phyloP scores from a whole-genome alignment of 768 basidiomycete genomes.

The Serendipita sp. region DNA sequence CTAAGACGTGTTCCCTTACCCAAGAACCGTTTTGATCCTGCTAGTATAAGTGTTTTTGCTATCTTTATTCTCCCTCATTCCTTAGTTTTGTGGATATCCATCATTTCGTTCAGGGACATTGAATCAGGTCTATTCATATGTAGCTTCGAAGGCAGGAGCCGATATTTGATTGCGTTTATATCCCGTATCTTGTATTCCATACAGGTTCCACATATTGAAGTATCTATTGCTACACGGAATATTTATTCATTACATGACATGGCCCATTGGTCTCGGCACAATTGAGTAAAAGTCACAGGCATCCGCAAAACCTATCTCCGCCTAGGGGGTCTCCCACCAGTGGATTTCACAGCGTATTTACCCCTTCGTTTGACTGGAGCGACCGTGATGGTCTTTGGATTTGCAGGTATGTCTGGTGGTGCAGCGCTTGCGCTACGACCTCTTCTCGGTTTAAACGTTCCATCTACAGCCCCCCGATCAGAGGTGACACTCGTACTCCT shows the following conservation, averaged over 20 bases:
- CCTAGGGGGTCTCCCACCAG: neutral
- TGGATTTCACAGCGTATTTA: neutral
- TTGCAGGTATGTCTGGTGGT: neutral
- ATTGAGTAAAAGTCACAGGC: neutral
- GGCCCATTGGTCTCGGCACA: neutral
- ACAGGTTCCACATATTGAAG: too few relatives aligned
- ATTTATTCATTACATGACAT: neutral
- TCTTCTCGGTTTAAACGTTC: neutral
- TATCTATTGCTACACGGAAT: neutral
- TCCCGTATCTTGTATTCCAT: too few relatives aligned
- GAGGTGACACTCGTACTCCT: neutral
- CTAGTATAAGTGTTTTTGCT: too few relatives aligned
- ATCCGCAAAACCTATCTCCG: neutral
- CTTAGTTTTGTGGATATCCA: too few relatives aligned
- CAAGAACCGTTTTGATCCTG: too few relatives aligned
- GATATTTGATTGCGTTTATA: too few relatives aligned
- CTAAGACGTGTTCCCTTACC: neutral
- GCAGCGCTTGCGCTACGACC: neutral
- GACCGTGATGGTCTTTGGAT: neutral
- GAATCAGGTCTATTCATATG: too few relatives aligned
- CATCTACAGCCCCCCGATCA: neutral
- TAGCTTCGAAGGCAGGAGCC: too few relatives aligned
- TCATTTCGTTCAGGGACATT: too few relatives aligned
- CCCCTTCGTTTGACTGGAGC: neutral
- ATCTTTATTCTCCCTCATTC: too few relatives aligned